These are phyloP conservation scores for Coemansia aciculifera DNA, from an alignment of 192 early-diverging fungal genomes.

Conservation along the genomic window DNA sequence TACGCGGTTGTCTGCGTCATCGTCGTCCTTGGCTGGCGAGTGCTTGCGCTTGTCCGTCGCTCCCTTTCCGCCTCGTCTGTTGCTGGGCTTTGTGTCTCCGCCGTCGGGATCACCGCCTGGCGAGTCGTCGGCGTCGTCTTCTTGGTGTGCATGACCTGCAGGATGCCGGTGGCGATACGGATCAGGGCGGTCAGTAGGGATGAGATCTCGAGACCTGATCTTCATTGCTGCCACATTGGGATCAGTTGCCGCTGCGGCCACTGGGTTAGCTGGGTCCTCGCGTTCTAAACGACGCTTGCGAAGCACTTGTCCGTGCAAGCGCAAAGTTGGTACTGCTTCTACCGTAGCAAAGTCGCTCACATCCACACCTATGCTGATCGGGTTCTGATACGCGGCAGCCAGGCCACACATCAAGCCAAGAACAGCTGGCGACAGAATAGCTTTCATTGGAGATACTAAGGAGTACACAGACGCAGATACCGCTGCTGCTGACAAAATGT, in stretches of 20 bases:
- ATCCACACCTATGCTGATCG: background rate
- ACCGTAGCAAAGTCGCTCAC: background rate
- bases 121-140: conserved; percentile 12
- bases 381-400: background rate
- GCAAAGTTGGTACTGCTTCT: background rate
- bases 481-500: background rate
- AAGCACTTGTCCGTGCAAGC: conserved; percentile 4
- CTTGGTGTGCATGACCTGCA: conserved; percentile 6
- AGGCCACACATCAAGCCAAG: background rate
- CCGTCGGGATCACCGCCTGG: background rate
- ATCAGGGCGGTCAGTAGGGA: conserved; percentile 38
- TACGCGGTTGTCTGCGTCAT: background rate
- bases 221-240: conserved; percentile 50
- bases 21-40: conserved; percentile 13
- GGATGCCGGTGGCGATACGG: conserved; percentile 19
- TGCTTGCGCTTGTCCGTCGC: conserved; percentile 4
- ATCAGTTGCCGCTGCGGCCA: conserved; percentile 50
- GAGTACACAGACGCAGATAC: background rate
- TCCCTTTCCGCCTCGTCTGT: conserved; percentile 9
- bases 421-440: background rate
- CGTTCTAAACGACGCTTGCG: conserved; percentile 24
- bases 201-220: conserved; percentile 44
- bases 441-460: background rate
- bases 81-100: conserved; percentile 5
- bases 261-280: conserved; percentile 48